phyloP scores from a whole-genome alignment of 306 rosid species.

The Styphnolobium japonicum region DNA sequence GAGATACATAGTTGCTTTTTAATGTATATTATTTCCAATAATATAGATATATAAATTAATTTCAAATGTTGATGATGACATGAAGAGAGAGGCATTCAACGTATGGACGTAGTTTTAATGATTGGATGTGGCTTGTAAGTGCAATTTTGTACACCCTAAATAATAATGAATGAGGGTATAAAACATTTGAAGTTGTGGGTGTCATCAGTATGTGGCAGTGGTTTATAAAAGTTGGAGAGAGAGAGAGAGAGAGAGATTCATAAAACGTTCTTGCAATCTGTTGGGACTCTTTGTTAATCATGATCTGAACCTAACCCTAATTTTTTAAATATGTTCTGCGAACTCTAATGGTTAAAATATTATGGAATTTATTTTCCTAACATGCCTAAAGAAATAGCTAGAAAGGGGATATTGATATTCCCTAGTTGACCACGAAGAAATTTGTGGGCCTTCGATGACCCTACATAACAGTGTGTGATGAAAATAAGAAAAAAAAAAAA shows the following conservation, averaged over 20 bases:
- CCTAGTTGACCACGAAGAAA: constrained; percentile 25
- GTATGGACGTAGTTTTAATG: constrained; percentile 31
- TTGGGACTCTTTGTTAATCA: constrained; percentile 48
- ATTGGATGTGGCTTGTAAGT: constrained; percentile 40
- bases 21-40: neutral
- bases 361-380: constrained; percentile 23
- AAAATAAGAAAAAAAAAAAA: neutral
- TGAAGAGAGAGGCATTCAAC: neutral
- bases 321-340: neutral
- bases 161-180: constrained; percentile 28
- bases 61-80: neutral
- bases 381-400: neutral
- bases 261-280: constrained; percentile 38
- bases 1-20: neutral
- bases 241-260: neutral
- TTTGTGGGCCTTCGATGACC: neutral
- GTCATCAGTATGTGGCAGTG: constrained; percentile 33
- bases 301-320: constrained; percentile 39
- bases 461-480: neutral
- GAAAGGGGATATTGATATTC: constrained; percentile 2
- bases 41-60: neutral
- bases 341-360: constrained; percentile 19
- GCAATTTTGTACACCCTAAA: constrained; percentile 18
- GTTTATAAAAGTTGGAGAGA: neutral
- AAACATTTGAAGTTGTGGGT: constrained; percentile 29